Percentiles rank a stretch among this genome's conserved stretches.
phyloP scores from a whole-genome alignment of 2,329 filamentous ascomycete genomes.

The Emmonsiellopsis sp. region DNA sequence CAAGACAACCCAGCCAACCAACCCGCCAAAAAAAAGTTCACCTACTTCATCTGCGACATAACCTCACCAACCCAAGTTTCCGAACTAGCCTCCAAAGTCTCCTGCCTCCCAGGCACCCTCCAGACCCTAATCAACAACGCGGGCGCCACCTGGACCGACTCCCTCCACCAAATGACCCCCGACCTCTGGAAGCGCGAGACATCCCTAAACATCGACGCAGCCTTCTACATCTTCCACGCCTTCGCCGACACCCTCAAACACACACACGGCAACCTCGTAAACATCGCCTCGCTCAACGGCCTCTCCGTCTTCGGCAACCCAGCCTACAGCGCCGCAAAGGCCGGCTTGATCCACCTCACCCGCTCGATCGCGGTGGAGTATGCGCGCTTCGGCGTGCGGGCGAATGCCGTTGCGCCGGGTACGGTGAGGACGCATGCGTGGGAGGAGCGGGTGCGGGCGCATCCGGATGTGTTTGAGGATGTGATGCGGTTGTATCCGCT shows the following conservation, averaged over 20 bases:
- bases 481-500: slow-evolving; percentile 17
- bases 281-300: slow-evolving; percentile 17
- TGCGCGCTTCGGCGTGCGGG: slow-evolving; percentile 29
- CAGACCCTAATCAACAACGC: slow-evolving; percentile 22
- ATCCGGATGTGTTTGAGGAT: slow-evolving; percentile 12
- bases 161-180: slow-evolving; percentile 16
- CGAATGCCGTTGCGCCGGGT: slow-evolving; percentile 28
- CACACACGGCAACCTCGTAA: slow-evolving; percentile 11
- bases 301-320: slow-evolving; percentile 16
- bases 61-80: slow-evolving; percentile 15
- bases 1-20: background rate
- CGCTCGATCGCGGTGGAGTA: slow-evolving; percentile 25
- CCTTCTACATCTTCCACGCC: slow-evolving; percentile 14
- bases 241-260: slow-evolving; percentile 13
- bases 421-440: slow-evolving; percentile 14
- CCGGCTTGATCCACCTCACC: slow-evolving; percentile 33
- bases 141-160: slow-evolving; percentile 15
- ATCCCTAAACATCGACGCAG: slow-evolving; percentile 14
- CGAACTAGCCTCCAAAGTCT: slow-evolving; percentile 7
- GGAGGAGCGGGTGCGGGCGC: slow-evolving; percentile 10
- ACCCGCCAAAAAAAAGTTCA: slow-evolving; percentile 4
- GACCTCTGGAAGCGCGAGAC: slow-evolving; percentile 14
- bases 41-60: slow-evolving; percentile 16
- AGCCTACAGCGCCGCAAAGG: slow-evolving; percentile 31
- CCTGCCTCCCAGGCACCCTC: slow-evolving; percentile 1